These are phyloP conservation scores for Hanseniaspora meyeri DNA, from an alignment of 805 yeast species.

Conservation along the genomic window DNA sequence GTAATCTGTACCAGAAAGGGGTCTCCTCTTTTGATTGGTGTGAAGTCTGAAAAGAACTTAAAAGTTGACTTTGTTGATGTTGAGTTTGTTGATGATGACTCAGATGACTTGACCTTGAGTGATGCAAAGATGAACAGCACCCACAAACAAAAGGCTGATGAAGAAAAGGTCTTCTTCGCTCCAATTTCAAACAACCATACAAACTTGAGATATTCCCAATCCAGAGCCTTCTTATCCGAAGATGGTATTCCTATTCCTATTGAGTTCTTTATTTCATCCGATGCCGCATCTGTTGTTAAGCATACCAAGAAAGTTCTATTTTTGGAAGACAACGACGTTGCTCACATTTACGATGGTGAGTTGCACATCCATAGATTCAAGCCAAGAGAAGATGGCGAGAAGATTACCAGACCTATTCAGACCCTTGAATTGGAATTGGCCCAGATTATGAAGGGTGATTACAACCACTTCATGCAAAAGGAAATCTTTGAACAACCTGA, in stretches of 20 bases:
- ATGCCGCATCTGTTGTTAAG: conserved; percentile 90
- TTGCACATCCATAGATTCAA: conserved; percentile 94
- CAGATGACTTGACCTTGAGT: conserved; percentile 19
- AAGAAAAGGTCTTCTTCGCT: conserved; percentile 26
- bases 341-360: conserved; percentile 96
- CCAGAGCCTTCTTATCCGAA: conserved; percentile 91
- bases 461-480: conserved; percentile 94
- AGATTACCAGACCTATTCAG: conserved; percentile 92
- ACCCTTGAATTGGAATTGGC: conserved; percentile 94
- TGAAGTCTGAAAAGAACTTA: conserved; percentile 85
- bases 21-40: conserved; percentile 93
- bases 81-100: conserved; percentile 67
- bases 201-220: conserved; percentile 72
- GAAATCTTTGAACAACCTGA: conserved; percentile 98
- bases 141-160: conserved; percentile 10
- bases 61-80: conserved; percentile 98
- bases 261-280: conserved; percentile 91
- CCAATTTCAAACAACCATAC: conserved; percentile 43
- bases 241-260: conserved; percentile 87
- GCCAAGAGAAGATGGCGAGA: conserved; percentile 61
- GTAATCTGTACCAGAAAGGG: conserved; percentile 96
- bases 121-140: conserved; percentile 8
- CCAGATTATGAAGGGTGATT: conserved; percentile 95
- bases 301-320: conserved; percentile 94
- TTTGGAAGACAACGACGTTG: conserved; percentile 96